Conservation (phyloP, 495 filamentous ascomycete genomes). For the Penicillium paxilli region DNA sequence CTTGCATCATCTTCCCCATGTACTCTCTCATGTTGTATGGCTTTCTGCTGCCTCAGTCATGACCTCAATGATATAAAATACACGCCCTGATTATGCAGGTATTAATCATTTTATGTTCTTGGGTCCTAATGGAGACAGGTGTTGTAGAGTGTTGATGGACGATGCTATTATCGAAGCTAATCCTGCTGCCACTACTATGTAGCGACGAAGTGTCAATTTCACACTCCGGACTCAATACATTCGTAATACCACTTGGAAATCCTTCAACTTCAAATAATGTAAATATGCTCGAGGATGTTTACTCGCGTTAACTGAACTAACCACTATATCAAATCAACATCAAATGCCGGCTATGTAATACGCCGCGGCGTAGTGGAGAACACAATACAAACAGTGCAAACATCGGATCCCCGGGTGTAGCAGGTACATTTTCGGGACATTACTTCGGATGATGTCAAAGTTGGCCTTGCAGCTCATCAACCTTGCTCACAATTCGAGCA, state of each 20-base stretch:
- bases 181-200: too few species aligned
- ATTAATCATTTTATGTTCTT: not conserved
- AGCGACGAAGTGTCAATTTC: too few species aligned
- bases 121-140: too few species aligned
- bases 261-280: too few species aligned
- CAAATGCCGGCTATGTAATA: constrained; percentile 15
- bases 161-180: too few species aligned
- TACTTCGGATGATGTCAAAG: constrained; percentile 47
- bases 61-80: constrained; percentile 43
- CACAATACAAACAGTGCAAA: constrained; percentile 39
- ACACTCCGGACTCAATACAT: too few species aligned
- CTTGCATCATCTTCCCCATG: constrained; percentile 23
- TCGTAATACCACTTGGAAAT: too few species aligned
- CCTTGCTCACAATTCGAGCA: too few species aligned
- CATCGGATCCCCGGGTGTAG: constrained; percentile 19
- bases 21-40: constrained; percentile 31
- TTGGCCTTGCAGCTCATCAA: constrained; percentile 20
- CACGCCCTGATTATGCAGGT: constrained; percentile 21
- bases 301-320: too few species aligned
- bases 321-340: too few species aligned
- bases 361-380: constrained; percentile 20
- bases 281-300: too few species aligned
- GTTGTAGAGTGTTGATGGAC: not conserved
- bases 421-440: constrained; percentile 23
- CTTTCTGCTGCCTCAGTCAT: constrained; percentile 42